Base-by-base conservation (phyloP, 129 eudicot species). In the Centrapalus pauciflorus region DNA sequence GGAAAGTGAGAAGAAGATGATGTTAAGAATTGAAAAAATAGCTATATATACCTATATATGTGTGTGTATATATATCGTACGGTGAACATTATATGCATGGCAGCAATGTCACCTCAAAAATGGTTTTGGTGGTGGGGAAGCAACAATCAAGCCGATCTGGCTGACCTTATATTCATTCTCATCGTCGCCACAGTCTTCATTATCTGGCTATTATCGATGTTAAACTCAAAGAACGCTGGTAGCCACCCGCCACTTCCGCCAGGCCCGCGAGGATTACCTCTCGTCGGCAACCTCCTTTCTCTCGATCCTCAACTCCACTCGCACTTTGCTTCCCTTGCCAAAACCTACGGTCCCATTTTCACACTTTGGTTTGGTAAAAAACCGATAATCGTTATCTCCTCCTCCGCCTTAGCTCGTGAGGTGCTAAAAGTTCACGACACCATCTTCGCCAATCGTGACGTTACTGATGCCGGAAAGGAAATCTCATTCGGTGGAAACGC, bases 251-350 rank as follows among this genome's bases (percentile, higher is more conserved):
- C 72, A 0, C 61, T 80, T 10, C 89, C 89, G 2, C 89, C 85
- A 0, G 89, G 89, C n/a, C 89, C 89, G 2, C 64, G 21, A 3
- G 10, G 81, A 17, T 41, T 84, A 1, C 91, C 96, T 1, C 67
- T 84, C 0, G 71, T 84, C 1, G 96, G 91, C 12, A 79, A 71
- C 82, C 90, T 84, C 57, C 78, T 78, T 0, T 84, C 79, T 51
- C 81, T 84, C 0, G 85, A 76, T 3, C 85, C 95, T 1, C 87
- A 87, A 48, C 83, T 87, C 50, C 88, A 87, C 64, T 26, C 77
- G 3, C 70, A 84, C 73, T 84, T 87, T 11, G 73, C 80, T 8
- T 3, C 43, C 38, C 77, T 81, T 0, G 82, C 85, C 1, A 60
- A 54, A 19, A 67, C 46, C 28, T 70, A 84, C 59, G 95, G 90